Percentiles rank a stretch among this genome's conserved stretches.
phyloP scores from a whole-genome alignment of 345 rosid genomes.

The Gossypium arboreum region DNA sequence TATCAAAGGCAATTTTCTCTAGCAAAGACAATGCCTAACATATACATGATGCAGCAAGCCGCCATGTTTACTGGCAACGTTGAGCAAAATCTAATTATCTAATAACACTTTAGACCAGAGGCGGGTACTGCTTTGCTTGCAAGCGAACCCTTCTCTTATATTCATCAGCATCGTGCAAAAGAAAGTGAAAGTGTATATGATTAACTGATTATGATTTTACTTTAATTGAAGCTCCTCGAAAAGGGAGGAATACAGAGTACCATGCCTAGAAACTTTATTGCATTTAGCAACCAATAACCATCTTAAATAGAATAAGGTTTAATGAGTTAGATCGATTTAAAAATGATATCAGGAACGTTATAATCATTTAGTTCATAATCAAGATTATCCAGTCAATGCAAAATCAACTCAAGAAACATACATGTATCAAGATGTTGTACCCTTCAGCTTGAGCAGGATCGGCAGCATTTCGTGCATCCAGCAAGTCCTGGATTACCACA shows the following conservation, averaged over 20 bases:
- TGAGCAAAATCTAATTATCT: background rate
- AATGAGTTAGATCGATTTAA: background rate
- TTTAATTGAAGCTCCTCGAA: no score
- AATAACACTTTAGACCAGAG: conserved; percentile 38
- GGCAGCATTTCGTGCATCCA: conserved; percentile 75
- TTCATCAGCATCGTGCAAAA: conserved; percentile 61
- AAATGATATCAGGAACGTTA: background rate
- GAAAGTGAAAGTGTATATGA: background rate
- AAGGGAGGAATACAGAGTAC: no score
- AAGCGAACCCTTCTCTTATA: conserved; percentile 80
- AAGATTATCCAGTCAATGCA: background rate
- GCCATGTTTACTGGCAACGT: conserved; percentile 11
- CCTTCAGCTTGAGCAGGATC: conserved; percentile 97
- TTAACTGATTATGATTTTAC: no score
- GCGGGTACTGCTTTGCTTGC: conserved; percentile 87
- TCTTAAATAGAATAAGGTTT: background rate
- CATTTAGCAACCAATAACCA: no score
- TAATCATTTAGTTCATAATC: background rate
- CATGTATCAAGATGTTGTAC: conserved; percentile 85
- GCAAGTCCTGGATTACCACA: conserved; percentile 80
- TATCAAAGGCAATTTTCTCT: conserved; percentile 10
- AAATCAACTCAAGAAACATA: conserved; percentile 16
- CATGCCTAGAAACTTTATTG: no score
- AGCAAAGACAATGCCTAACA: conserved; percentile 21
- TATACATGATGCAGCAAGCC: conserved; percentile 19